Base-by-base conservation (phyloP, 2,329 filamentous ascomycete species). In the Xylaria sp. region DNA sequence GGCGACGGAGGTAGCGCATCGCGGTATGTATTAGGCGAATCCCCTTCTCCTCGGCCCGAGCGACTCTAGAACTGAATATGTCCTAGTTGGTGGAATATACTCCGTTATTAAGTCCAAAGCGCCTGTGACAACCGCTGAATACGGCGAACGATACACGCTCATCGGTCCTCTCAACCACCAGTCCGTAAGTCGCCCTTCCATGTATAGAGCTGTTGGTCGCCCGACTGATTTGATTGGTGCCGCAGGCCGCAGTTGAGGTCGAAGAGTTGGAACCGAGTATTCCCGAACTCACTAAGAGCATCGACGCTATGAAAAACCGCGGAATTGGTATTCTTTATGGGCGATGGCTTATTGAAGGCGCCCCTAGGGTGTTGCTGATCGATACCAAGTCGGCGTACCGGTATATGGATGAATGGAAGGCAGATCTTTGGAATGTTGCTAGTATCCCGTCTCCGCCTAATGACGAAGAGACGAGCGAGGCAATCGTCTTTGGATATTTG, bases 41-140 rank as follows among this genome's bases (percentile, higher is more conserved):
- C n/a, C n/a, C n/a, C n/a, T n/a, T n/a, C n/a, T 56, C 34, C 42
- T 29, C 3, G n/a, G 24, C 22, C 7, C 22, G 22, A 44, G 37
- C 19, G 43, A 38, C n/a, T 38, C 48, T 41, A 48, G 11, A 26
- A 54, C 65, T 73, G 52, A 69, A 60, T 7, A 45, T 29, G 4
- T 48, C 46, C 56, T 53, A 95, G 94, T 99, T 58, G 94, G 94
- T 70, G 94, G 94, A 67, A 99, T 99, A 77, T 99, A 99, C 81
- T 97, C 93, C 16, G 94, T 99, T 63, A 87, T 99, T 76, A 99
- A 99, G 76, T 99, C 94, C 58, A 99, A 99, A 76, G 93, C 94
- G 37, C 93, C 94, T 46, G 94, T 97, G 58, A 97, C 94, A 40
- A 97, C 93, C 1, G 92, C 92, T 57, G 94, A 99, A 75, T 99